Conservation (phyloP, 345 rosid species). For the Ricinus communis region DNA sequence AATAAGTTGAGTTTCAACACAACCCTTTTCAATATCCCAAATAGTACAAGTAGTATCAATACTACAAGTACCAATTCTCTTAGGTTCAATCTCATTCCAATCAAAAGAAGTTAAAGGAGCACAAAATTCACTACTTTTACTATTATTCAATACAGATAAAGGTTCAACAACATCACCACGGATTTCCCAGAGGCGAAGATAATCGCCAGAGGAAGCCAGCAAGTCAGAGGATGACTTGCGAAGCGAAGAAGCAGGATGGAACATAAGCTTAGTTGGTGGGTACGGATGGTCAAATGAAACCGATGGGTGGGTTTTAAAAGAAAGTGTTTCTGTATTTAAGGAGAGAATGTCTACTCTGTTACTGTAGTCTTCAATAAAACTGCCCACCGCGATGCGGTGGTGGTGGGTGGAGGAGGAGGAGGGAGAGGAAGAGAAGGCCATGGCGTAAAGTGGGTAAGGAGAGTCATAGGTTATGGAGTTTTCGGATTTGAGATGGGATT, state of each 20-base stretch:
- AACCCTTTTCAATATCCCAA: conserved; percentile 83
- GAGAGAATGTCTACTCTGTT: conserved; percentile 85
- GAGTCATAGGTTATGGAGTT: conserved; percentile 80
- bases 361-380: conserved; percentile 79
- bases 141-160: conserved; percentile 59
- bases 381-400: conserved; percentile 81
- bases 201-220: conserved; percentile 83
- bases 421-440: conserved; percentile 80
- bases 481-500: conserved; percentile 71
- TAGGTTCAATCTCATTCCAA: conserved; percentile 93
- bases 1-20: conserved; percentile 84
- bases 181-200: conserved; percentile 72
- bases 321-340: conserved; percentile 67
- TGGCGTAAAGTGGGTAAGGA: conserved; percentile 75
- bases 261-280: conserved; percentile 85
- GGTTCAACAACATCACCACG: conserved; percentile 48
- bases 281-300: conserved; percentile 74
- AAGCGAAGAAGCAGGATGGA: conserved; percentile 51
- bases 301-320: conserved; percentile 50
- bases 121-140: conserved; percentile 69
- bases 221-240: conserved; percentile 39
- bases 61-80: conserved; percentile 81
- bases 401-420: conserved; percentile 25
- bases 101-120: conserved; percentile 92
- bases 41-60: conserved; percentile 94